Conservation (phyloP, 2,329 filamentous ascomycete species). For the Bipolaris oryzae region DNA sequence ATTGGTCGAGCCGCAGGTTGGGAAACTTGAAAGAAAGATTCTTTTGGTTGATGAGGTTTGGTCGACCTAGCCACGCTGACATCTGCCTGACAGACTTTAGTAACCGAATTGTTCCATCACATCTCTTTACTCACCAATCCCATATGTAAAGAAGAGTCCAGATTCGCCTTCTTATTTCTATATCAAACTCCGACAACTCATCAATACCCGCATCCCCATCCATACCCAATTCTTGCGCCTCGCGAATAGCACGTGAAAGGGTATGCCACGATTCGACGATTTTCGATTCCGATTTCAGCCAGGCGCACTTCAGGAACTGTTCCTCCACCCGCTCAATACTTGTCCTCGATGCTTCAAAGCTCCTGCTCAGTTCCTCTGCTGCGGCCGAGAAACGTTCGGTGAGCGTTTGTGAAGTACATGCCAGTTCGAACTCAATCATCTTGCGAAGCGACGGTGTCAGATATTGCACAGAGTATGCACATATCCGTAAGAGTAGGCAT, state of each 20-base stretch:
- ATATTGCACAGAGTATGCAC: slow-evolving; percentile 55
- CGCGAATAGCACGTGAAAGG: slow-evolving; percentile 52
- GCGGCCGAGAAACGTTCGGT: slow-evolving; percentile 52
- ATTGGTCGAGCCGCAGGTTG: slow-evolving; percentile 48
- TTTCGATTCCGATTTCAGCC: slow-evolving; percentile 56
- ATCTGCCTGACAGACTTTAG: slow-evolving; percentile 44
- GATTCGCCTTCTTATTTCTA: slow-evolving; percentile 55
- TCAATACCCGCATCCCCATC: slow-evolving; percentile 49
- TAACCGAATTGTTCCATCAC: background rate
- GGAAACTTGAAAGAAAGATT: slow-evolving; percentile 51
- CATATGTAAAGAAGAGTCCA: slow-evolving; percentile 57
- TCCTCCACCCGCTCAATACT: slow-evolving; percentile 57
- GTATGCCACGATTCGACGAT: slow-evolving; percentile 59
- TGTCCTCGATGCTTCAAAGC: slow-evolving; percentile 53
- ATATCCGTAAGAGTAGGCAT: slow-evolving; percentile 55
- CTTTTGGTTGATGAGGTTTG: slow-evolving; percentile 53
- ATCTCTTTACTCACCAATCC: slow-evolving; percentile 51
- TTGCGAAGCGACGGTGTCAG: slow-evolving; percentile 47
- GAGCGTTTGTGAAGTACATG: slow-evolving; percentile 47
- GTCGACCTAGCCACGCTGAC: slow-evolving; percentile 52
- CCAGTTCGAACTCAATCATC: slow-evolving; percentile 55
- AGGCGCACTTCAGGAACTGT: slow-evolving; percentile 55
- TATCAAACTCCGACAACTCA: slow-evolving; percentile 53
- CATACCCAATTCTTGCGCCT: slow-evolving; percentile 56
- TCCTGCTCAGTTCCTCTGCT: slow-evolving; percentile 52